Base-by-base conservation (phyloP, 768 basidiomycete genomes). In the Boletus sp. region DNA sequence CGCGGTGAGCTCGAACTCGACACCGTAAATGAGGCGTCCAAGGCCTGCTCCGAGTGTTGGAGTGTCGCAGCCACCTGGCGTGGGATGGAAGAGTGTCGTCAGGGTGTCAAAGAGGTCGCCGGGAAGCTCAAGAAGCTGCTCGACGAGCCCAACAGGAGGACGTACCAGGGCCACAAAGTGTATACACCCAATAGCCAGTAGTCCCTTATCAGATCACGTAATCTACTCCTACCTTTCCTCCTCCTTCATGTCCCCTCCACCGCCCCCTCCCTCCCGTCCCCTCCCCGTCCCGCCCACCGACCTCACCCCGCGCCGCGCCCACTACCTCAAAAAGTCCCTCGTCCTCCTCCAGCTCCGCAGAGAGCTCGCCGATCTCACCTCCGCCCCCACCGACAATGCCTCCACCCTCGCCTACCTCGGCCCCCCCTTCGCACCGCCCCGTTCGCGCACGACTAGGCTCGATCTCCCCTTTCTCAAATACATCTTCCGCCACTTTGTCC, bases 321-420 rank as follows among this genome's bases (percentile, higher is more conserved):
- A 99, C 68, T 99, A 99, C 72, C 90, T 99, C 70, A 99, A 98
- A 79, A 98, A 98, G 72, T 82, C 91, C 17, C 85, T 99, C 52
- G 80, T 98, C 41, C 83, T 88, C 61, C 85, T 98, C 48, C 87
- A 98, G 70, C 85, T 98, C 63, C 73, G 76, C 62, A 74, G 73
- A n/a, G 97, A 99, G 72, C 80, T 98, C 56, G 77, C 83, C 55
- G 74, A 75, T 21, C 77, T 93, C 59, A 81, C 83, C 10, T 75
- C 79, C 6, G 74, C 80, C 0, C 57, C 58, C 19, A 25, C n/a
- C 2, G 23, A 35, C 13, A 74, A 72, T 44, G 65, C 79, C 6
- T 88, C 86, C 21, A 78, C 92, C 0, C 79, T 98, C 52, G 92
- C 93, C 13, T 83, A 90, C 69, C 84, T 99, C 14, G 97, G 97